Percentiles rank a stretch among this genome's conserved stretches.
These are phyloP conservation scores for Vitis hybrid DNA, from an alignment of 177 flowering plant species.

Conservation along the genomic window DNA sequence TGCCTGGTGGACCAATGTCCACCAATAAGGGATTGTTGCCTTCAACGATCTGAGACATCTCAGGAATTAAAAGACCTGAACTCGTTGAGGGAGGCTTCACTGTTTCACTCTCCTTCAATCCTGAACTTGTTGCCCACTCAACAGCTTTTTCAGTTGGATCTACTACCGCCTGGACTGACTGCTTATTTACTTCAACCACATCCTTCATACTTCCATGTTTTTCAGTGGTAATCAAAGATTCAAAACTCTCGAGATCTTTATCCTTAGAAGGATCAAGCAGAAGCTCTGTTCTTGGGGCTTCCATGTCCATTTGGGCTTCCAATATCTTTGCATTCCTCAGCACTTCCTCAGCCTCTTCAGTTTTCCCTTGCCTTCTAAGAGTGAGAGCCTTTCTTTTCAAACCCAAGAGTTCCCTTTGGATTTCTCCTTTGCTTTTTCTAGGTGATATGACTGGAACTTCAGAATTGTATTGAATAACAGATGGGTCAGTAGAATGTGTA, in stretches of 20 bases:
- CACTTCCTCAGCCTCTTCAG: constrained; percentile 55
- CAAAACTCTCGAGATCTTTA: constrained; percentile 8
- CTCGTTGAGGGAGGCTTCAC: constrained; percentile 7
- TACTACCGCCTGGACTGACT: neutral
- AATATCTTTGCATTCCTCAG: constrained; percentile 42
- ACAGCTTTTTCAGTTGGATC: constrained; percentile 4
- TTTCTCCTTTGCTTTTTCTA: constrained; percentile 45
- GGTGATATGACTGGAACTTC: constrained; percentile 5
- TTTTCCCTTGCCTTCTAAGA: constrained; percentile 52
- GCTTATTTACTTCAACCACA: constrained; percentile 11
- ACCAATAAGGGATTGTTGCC: constrained; percentile 5
- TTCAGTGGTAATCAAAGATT: constrained; percentile 8
- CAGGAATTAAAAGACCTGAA: constrained; percentile 7
- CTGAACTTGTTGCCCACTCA: constrained; percentile 5
- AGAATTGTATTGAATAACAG: constrained; percentile 11
- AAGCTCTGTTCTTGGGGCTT: constrained; percentile 19
- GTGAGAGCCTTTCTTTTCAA: constrained; percentile 55
- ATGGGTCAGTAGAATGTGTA: constrained; percentile 10
- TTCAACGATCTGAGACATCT: constrained; percentile 11
- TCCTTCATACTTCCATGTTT: constrained; percentile 1
- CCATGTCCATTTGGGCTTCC: constrained; percentile 51
- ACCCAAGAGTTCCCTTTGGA: constrained; percentile 56
- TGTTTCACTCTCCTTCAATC: constrained; percentile 9
- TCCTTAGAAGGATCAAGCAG: constrained; percentile 6
- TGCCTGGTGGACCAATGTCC: neutral